phyloP scores from a whole-genome alignment of 176 grass and related monocot species.

The Carex parvula region DNA sequence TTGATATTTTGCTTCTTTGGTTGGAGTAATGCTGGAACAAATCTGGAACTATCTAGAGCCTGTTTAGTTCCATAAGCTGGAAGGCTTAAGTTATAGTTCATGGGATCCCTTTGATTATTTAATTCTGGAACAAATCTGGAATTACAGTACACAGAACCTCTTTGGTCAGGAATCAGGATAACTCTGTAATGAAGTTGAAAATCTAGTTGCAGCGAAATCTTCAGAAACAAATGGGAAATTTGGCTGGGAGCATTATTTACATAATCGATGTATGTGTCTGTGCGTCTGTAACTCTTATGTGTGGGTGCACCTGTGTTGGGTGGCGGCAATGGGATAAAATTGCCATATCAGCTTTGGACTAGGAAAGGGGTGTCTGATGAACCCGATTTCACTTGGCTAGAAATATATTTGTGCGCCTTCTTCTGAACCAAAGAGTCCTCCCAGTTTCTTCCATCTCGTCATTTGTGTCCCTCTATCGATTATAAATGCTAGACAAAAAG shows the following conservation, averaged over 20 bases:
- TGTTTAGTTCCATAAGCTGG: not conserved
- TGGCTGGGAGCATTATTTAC: not conserved
- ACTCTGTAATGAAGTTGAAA: not conserved
- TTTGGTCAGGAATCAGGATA: not conserved
- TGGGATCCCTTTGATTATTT: not conserved
- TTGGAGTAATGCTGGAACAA: not conserved
- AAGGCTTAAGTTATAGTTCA: not conserved
- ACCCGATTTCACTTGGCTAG: not conserved
- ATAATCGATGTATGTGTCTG: not conserved
- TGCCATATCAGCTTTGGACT: not conserved
- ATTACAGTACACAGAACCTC: not conserved
- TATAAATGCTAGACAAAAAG: not conserved
- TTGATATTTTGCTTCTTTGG: slow-evolving; percentile 10
- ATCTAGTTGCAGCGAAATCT: not conserved
- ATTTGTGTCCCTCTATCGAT: not conserved
- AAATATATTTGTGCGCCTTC: not conserved
- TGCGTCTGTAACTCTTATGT: not conserved
- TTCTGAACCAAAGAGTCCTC: not conserved
- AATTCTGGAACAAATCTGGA: not conserved
- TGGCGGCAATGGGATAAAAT: not conserved
- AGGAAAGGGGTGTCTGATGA: not conserved
- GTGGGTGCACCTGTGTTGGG: not conserved
- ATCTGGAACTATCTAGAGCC: not conserved
- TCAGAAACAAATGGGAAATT: not conserved
- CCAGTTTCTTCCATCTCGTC: not conserved